Evolutionary conservation across 2,329 filamentous ascomycete species (phyloP), one percentile per base, ranked within the genome.

Genomic region (Albifimbria verrucaria): DNA sequence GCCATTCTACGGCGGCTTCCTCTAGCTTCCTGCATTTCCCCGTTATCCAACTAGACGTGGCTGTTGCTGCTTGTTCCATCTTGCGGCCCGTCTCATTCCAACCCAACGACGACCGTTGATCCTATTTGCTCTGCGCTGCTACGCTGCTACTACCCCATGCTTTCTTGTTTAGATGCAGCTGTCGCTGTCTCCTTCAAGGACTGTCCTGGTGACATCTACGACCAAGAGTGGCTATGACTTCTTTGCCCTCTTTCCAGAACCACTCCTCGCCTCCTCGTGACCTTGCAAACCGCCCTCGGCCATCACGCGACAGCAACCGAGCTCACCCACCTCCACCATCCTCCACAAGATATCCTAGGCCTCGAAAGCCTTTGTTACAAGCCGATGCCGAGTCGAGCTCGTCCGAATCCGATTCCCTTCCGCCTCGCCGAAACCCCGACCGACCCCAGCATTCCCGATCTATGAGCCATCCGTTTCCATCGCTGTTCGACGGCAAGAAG

Each of bases 391-490:
- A 75, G 54, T 73, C 73, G 41, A 77, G 72, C 65, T 79, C 77
- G 39, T 75, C 71, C 54, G 76, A 77, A 54, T 73, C 72, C 53
- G 71, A 74, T 52, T 61, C 70, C 48, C 66, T 69, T 55, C 65
- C 66, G 7, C 57, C 57, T 50, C 32, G 12, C 12, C 5, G 18
- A 12, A 6, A 7, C 5, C 11, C 32, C 32, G 32, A n/a, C 11
- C 55, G 58, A 21, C 57, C 66, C 15, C 54, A 58, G 42, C 68
- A 72, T 51, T 58, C 59, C 11, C 69, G 89, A 51, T 92, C 90
- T 52, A 82, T 88, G 74, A 94, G 90, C 77, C 87, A 93, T 63
- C 89, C 90, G 11, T 88, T 93, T 58, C 87, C 89, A 7, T 86
- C 84, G 18, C 71, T 92, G 26, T 90, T 92, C 65, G 78, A 81